Base-by-base conservation (phyloP, 768 basidiomycete species). In the Strobilomyces dryophilus region DNA sequence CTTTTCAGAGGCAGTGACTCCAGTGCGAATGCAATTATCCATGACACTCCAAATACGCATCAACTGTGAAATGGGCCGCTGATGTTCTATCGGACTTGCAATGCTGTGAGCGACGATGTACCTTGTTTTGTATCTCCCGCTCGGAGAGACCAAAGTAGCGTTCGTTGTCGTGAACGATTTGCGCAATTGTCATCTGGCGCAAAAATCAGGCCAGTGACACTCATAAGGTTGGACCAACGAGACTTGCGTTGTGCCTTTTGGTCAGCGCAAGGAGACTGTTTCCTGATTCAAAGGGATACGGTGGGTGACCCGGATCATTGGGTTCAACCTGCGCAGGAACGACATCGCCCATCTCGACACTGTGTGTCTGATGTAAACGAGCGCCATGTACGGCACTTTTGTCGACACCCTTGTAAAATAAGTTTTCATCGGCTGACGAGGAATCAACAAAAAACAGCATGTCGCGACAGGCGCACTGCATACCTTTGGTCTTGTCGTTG, bases 101-200 rank as follows among this genome's bases (percentile, higher is more conserved):
- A 17, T 21, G 34, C 32, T 49, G 21, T 31, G n/a, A 27, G 53
- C 47, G 42, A 26, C 45, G 14, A 20, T 52, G 37, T 57, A 85
- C 88, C 77, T 92, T 92, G 44, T 76, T 69, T 56, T 84, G 79
- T 53, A 93, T 87, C 9, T 91, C 85, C 20, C 81, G 81, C 46
- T 89, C 83, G 4, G 82, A 81, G 52, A 87, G 80, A 15, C 90
- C 87, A 61, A 90, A 93, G 55, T 77, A 83, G 61, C 82, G 79
- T 70, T 97, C 93, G 63, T 97, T 97, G 69, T 95, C 89, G 66
- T 91, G 89, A 1, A 95, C 92, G 46, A 93, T 87, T 71, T 95
- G 93, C 10, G 93, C 91, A 59, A 95, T 94, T 4, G 92, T 92
- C 78, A 94, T 80, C 92, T 95, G 61, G 31, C 47, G 58, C 34